Conservation (phyloP, 1,284 basidiomycete genomes). For the Melampsora americana region DNA sequence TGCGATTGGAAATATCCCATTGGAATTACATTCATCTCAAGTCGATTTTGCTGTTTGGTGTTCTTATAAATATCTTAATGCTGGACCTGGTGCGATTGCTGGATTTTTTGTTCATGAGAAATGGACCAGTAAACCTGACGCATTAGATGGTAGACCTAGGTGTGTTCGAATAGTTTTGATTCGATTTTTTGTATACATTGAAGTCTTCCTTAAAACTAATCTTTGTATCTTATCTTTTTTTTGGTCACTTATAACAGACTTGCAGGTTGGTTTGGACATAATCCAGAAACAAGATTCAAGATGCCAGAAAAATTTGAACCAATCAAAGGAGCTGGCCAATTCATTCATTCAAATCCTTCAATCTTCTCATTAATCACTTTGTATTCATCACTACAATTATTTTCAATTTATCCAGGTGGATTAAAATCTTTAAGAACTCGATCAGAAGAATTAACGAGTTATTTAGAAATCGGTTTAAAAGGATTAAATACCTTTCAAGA, state of each 20-base stretch:
- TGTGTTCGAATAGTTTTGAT: background rate
- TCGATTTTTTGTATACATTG: background rate
- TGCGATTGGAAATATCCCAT: constrained; percentile 85
- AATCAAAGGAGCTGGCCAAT: constrained; percentile 84
- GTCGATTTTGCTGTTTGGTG: constrained; percentile 98
- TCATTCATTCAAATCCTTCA: constrained; percentile 90
- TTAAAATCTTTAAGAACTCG: constrained; percentile 27
- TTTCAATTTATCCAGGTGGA: constrained; percentile 57
- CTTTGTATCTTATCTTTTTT: constrained; percentile 18
- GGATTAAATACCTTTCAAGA: constrained; percentile 56
- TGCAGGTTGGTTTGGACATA: constrained; percentile 97
- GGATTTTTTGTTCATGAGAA: constrained; percentile 83
- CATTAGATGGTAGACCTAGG: constrained; percentile 44
- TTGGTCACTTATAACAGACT: constrained; percentile 60
- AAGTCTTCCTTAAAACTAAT: background rate
- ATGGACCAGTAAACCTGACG: constrained; percentile 56
- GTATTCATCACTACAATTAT: constrained; percentile 74
- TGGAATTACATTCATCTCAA: constrained; percentile 84
- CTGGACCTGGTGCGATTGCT: constrained; percentile 91
- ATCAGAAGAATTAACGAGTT: constrained; percentile 32
- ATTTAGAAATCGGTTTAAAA: constrained; percentile 16
- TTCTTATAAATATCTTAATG: constrained; percentile 72
- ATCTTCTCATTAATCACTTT: constrained; percentile 74
- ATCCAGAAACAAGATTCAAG: constrained; percentile 76
- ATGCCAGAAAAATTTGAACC: constrained; percentile 83